Percentiles rank a stretch among this genome's conserved stretches.
These are phyloP conservation scores for Boehmeria nivea DNA, from an alignment of 306 rosid species.

Conservation along the genomic window DNA sequence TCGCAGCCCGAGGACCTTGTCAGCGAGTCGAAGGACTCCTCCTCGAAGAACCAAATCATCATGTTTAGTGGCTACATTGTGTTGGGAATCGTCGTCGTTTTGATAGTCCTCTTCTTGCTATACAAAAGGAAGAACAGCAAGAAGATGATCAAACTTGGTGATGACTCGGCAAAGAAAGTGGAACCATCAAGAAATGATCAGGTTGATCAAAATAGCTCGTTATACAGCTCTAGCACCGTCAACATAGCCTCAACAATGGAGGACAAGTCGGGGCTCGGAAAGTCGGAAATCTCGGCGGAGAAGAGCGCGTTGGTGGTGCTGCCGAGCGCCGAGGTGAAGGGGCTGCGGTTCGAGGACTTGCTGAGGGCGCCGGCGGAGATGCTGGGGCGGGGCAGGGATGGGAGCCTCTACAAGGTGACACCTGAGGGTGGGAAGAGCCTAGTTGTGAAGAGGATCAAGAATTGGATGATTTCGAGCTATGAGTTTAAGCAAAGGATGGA, in stretches of 20 bases:
- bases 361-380: constrained; percentile 77
- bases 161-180: constrained; percentile 20
- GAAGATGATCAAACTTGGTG: constrained; percentile 32
- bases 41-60: constrained; percentile 32
- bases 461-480: constrained; percentile 41
- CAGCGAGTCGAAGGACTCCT: constrained; percentile 23
- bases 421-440: constrained; percentile 42
- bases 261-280: constrained; percentile 35
- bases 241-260: constrained; percentile 40
- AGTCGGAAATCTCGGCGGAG: constrained; percentile 42
- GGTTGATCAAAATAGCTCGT: constrained; percentile 14
- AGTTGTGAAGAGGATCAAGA: constrained; percentile 72
- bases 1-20: not conserved
- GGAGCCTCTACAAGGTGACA: constrained; percentile 73
- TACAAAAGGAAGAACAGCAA: constrained; percentile 36
- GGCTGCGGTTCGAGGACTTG: constrained; percentile 63
- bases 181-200: constrained; percentile 14
- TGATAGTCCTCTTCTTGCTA: constrained; percentile 29
- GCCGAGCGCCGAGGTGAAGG: constrained; percentile 39
- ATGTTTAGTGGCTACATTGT: constrained; percentile 63
- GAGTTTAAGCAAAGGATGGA: constrained; percentile 64
- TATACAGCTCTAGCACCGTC: constrained; percentile 19
- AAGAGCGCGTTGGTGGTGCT: constrained; percentile 56
- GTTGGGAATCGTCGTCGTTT: constrained; percentile 33
- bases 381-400: constrained; percentile 74